A percentile compares a stretch with the other conserved stretches of the same genome.
Evolutionary conservation across 306 rosid species (phyloP).

Genomic region (Acacia crassicarpa): DNA sequence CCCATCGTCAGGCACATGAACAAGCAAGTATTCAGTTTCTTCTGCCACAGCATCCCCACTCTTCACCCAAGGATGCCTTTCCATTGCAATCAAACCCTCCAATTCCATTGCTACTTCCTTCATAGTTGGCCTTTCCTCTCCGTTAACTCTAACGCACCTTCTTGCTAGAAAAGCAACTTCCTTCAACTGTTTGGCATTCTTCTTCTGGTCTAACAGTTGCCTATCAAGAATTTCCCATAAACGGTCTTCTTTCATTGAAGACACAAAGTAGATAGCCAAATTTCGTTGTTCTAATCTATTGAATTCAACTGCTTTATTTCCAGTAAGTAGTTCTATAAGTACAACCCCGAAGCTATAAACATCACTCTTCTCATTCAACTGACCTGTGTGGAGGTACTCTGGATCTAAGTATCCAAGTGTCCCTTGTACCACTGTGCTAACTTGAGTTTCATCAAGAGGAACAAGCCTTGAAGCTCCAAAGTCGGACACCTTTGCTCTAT

Average conservation of each 20-base stretch:
- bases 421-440: neutral
- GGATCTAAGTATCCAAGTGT: constrained; percentile 15
- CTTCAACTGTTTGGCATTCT: constrained; percentile 36
- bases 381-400: constrained; percentile 45
- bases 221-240: constrained; percentile 43
- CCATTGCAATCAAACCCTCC: constrained; percentile 37
- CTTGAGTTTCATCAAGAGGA: constrained; percentile 1
- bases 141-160: constrained; percentile 40
- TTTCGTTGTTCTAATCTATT: constrained; percentile 35
- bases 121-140: constrained; percentile 61
- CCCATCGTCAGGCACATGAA: neutral
- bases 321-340: constrained; percentile 48
- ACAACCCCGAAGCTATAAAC: constrained; percentile 59
- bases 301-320: constrained; percentile 44
- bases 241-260: constrained; percentile 36
- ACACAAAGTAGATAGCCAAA: constrained; percentile 38
- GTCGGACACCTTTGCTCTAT: constrained; percentile 46
- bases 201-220: neutral
- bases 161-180: constrained; percentile 38
- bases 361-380: constrained; percentile 59
- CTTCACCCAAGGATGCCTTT: constrained; percentile 1
- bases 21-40: neutral
- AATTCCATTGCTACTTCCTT: constrained; percentile 55
- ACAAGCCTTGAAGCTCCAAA: constrained; percentile 33
- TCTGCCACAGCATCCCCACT: neutral